Base-by-base conservation (phyloP, 345 rosid genomes). In the Citrus medica region DNA sequence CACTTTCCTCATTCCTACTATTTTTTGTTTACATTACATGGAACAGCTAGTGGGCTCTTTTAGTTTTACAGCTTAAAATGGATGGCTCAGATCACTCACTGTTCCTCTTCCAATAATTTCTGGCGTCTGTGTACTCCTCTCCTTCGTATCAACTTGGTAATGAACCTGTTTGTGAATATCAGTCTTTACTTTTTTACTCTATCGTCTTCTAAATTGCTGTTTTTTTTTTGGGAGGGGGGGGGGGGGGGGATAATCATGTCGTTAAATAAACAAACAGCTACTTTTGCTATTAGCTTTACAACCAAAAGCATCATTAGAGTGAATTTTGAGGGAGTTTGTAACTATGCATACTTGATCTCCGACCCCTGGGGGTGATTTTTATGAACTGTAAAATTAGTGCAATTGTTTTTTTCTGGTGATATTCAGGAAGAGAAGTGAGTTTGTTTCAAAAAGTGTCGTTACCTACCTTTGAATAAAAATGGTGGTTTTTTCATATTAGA, bases 71-170 rank as follows among this genome's bases (percentile, higher is more conserved):
- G 42, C 63, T 32, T 37, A 59, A 63, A 60, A 78, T 76, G 80
- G 69, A 82, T 42, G 72, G 67, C 48, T 67, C 48, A 21, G 77
- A 81, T 82, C 81, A 63, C 30, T 9, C 71, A 12, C 79, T 68
- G 46, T 4, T 70, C 51, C 71, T 84, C 83, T 64, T 68, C 65
- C 42, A 13, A 67, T 82, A 37, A 69, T 66, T 61, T 78, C 77
- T 79, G 38, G 7, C 77, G 32, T 5, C 75, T 68, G 25, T 65
- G 74, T 40, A 51, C 4, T 55, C 28, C 65, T 30, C 37, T 73
- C 35, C 71, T 22, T 72, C 76, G 58, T 53, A 19, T 65, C 19
- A 32, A 3, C 48, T 77, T 69, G 87, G 87, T 82, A 73, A 69
- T 67, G 19, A 19, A 21, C 55, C 7, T 48, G 27, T 22, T 33